These are phyloP conservation scores for Lactarius hengduanensis DNA, from an alignment of 768 basidiomycete species.

Conservation along the genomic window DNA sequence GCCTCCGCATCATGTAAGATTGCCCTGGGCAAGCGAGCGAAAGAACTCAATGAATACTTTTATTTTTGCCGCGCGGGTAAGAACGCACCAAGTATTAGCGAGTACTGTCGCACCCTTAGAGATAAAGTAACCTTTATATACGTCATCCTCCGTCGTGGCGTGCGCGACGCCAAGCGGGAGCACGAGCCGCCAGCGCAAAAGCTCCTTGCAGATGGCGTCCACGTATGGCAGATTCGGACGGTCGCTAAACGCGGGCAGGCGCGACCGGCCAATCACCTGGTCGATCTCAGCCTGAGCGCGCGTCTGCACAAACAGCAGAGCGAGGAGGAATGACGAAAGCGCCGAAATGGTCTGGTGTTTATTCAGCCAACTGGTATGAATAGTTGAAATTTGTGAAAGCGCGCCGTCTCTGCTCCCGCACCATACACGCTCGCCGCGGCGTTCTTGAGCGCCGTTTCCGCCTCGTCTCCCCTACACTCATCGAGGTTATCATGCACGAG, in stretches of 20 bases:
- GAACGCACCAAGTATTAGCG: constrained; percentile 15
- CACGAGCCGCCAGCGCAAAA: constrained; percentile 17
- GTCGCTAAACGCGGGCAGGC: constrained; percentile 29
- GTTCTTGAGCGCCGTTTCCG: constrained; percentile 11
- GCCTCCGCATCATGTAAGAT: constrained; percentile 30
- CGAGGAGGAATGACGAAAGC: constrained; percentile 16
- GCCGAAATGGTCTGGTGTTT: constrained; percentile 17
- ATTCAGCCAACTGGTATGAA: neutral
- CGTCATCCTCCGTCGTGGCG: constrained; percentile 18
- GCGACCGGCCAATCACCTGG: constrained; percentile 25
- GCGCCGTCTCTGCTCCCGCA: constrained; percentile 17
- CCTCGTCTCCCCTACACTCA: constrained; percentile 11
- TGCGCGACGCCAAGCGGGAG: constrained; percentile 20
- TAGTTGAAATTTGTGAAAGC: neutral
- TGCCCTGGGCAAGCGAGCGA: constrained; percentile 20
- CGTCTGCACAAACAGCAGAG: constrained; percentile 18
- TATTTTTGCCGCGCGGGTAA: no score
- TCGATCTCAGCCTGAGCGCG: constrained; percentile 29
- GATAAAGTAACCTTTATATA: constrained; percentile 16
- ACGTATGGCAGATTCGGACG: constrained; percentile 31
- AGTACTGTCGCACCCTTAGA: constrained; percentile 19
- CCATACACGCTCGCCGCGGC: constrained; percentile 20
- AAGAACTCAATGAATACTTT: no score
- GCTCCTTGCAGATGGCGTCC: constrained; percentile 22
- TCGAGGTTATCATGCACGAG: constrained; percentile 18